A percentile compares a stretch with the other conserved stretches of the same genome.
Evolutionary conservation across 805 yeast species (phyloP).

Genomic region (Debaryomyces castellii): DNA sequence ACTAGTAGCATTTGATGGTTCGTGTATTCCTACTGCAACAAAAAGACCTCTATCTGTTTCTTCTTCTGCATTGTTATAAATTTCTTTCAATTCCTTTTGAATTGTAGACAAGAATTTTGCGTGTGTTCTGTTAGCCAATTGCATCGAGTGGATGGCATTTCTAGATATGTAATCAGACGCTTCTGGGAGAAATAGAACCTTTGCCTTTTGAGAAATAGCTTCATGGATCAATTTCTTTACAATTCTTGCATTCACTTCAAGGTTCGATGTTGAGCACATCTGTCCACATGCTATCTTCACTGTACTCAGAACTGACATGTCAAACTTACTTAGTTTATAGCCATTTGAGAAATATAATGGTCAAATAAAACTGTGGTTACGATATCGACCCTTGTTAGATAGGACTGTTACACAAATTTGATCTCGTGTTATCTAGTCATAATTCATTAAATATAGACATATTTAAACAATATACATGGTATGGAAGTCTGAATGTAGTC

Average conservation of each 20-base stretch:
- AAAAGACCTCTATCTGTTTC: constrained; percentile 43
- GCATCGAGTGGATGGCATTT: constrained; percentile 61
- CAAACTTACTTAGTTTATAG: neutral
- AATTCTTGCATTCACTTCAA: constrained; percentile 56
- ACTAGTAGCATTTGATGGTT: constrained; percentile 51
- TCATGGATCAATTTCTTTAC: constrained; percentile 60
- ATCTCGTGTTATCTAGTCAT: neutral
- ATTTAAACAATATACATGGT: neutral
- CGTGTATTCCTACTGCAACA: constrained; percentile 88
- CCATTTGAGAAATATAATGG: no score
- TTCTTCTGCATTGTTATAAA: constrained; percentile 17
- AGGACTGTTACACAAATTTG: neutral
- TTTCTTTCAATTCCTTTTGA: constrained; percentile 43
- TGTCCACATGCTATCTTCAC: constrained; percentile 75
- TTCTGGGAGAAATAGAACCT: constrained; percentile 83
- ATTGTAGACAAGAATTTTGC: constrained; percentile 43
- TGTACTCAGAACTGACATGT: constrained; percentile 3
- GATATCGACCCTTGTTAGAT: neutral
- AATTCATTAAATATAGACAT: neutral
- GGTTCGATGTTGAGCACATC: constrained; percentile 67
- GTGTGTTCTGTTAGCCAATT: constrained; percentile 48
- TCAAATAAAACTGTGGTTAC: no score
- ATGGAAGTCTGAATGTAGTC: neutral
- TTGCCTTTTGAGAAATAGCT: constrained; percentile 63
- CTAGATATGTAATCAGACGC: constrained; percentile 87